These are phyloP conservation scores for Suhomyces bolitotheri DNA, from an alignment of 1,139 yeast genomes.

Conservation along the genomic window DNA sequence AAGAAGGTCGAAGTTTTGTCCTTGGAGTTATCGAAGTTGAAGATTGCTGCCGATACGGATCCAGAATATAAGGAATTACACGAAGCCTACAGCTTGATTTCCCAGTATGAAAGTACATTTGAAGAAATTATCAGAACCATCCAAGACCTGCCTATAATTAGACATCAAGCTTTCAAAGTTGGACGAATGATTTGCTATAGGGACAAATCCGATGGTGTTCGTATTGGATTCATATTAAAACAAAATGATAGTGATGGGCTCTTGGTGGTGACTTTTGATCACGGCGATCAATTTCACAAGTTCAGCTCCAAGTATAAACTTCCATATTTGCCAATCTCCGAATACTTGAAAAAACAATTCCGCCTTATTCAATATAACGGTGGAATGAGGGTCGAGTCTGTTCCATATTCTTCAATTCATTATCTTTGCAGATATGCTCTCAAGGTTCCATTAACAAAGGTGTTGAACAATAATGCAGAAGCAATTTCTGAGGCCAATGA, in stretches of 20 bases:
- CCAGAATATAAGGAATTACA: conserved; percentile 44
- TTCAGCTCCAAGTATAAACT: conserved; percentile 31
- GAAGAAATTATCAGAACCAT: conserved; percentile 50
- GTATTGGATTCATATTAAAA: conserved; percentile 57
- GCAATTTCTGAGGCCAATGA: conserved; percentile 44
- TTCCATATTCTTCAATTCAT: conserved; percentile 50
- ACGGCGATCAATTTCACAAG: conserved; percentile 40
- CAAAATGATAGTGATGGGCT: conserved; percentile 32
- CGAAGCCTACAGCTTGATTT: conserved; percentile 44
- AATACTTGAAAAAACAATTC: conserved; percentile 30
- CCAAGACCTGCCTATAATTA: conserved; percentile 46
- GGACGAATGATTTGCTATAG: conserved; percentile 68
- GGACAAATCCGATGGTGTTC: conserved; percentile 41
- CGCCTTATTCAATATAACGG: conserved; percentile 34
- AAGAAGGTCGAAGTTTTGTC: conserved; percentile 57
- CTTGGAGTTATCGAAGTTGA: conserved; percentile 42
- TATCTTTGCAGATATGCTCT: conserved; percentile 50
- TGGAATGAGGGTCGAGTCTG: conserved; percentile 40
- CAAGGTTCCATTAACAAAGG: conserved; percentile 40
- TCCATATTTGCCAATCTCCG: conserved; percentile 52
- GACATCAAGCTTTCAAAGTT: conserved; percentile 43
- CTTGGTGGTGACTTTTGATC: conserved; percentile 45
- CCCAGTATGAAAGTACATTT: conserved; percentile 45
- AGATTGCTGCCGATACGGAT: conserved; percentile 39
- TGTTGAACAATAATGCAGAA: conserved; percentile 45